Evolutionary conservation across 805 yeast species (phyloP).

Genomic region (Metschnikowia reukaufii): DNA sequence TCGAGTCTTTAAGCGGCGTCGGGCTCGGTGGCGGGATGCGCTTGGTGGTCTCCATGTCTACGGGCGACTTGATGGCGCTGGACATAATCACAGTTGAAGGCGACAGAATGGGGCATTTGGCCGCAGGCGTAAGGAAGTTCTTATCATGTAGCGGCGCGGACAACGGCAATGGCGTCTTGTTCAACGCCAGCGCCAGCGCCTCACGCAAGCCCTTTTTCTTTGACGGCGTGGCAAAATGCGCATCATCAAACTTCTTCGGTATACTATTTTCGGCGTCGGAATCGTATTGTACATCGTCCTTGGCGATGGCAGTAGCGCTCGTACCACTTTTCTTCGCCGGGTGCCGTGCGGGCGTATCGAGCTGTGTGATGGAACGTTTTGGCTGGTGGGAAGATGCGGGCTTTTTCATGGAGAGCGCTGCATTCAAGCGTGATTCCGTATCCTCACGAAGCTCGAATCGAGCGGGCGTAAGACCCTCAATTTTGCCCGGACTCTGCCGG

Average conservation of each 20-base stretch:
- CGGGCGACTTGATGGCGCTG: constrained; percentile 27
- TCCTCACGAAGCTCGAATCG: constrained; percentile 26
- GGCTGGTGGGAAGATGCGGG: neutral
- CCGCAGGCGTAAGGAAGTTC: constrained; percentile 31
- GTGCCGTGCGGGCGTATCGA: constrained; percentile 40
- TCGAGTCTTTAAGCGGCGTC: constrained; percentile 34
- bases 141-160: constrained; percentile 12
- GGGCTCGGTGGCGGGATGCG: constrained; percentile 33
- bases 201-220: constrained; percentile 28
- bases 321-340: constrained; percentile 31
- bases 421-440: constrained; percentile 14
- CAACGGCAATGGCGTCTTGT: constrained; percentile 21
- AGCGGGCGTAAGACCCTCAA: constrained; percentile 43
- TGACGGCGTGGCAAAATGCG: constrained; percentile 34
- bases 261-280: constrained; percentile 10
- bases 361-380: constrained; percentile 36
- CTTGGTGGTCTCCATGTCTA: constrained; percentile 12
- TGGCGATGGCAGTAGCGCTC: constrained; percentile 16
- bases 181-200: constrained; percentile 16
- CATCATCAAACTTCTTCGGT: constrained; percentile 4
- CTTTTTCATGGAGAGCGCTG: constrained; percentile 23
- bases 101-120: constrained; percentile 33
- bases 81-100: constrained; percentile 45
- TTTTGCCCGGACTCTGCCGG: constrained; percentile 33
- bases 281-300: constrained; percentile 8